Evolutionary conservation across 140 eudicot species (phyloP), one percentile per base, ranked within the genome.

Genomic region (Oenanthe javanica): DNA sequence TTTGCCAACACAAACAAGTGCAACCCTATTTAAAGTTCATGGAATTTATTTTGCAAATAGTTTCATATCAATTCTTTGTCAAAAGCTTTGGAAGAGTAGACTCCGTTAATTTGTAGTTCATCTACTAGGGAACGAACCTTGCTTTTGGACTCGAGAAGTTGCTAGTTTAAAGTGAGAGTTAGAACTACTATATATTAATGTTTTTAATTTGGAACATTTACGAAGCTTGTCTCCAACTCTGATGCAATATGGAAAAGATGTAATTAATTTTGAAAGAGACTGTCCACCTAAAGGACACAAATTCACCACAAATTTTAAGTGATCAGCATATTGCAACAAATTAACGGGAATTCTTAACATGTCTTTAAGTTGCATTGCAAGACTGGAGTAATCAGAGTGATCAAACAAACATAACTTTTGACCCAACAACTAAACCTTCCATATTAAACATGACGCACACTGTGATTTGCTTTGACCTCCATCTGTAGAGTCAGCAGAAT

Each of bases 361-460:
- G 85, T 90, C 96, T 83, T 94, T 96, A 2, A 94, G 91, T 80
- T 85, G 93, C 77, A 81, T 79, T 10, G 96, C 98, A 50, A 94
- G 98, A 74, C 89, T 81, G 18, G 84, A 82, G 86, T 92, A 94
- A 79, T 87, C 88, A 11, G 88, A 72, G 75, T 82, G 88, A 79
- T 89, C 86, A 55, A 83, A 81, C 38, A 90, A 87, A 77, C 96
- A 84, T 38, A 90, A 77, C 73, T 94, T 94, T 80, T 96, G 87
- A 71, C 98, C 98, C 31, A 72, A 92, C 93, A 74, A 85, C 71
- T 54, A 89, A 91, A 46, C 98, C 97, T 70, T 94, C 94, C 98
- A 94, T 92, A 86, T 89, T 94, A 82, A 94, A 96, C 87, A 92
- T 94, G 75, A 94, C 89, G 55, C 83, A 80, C 93, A 85, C 47